phyloP scores from a whole-genome alignment of 805 yeast species.

The Pichia occidentalis region DNA sequence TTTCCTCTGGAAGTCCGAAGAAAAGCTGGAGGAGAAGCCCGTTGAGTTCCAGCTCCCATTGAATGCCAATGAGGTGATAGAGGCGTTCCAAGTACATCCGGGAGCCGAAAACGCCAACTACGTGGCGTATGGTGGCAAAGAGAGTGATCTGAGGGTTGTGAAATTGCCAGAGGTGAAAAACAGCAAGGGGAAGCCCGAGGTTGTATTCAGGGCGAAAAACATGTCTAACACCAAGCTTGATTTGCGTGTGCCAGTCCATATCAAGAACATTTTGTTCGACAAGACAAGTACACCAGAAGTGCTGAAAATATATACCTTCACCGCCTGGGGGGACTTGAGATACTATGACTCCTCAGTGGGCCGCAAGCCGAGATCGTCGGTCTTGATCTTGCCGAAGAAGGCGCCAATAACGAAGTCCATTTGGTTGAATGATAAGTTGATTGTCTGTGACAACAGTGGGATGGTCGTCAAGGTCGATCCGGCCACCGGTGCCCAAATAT shows the following conservation, averaged over 20 bases:
- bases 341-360: conserved; percentile 64
- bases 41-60: conserved; percentile 26
- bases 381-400: conserved; percentile 28
- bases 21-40: conserved; percentile 22
- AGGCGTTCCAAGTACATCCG: conserved; percentile 11
- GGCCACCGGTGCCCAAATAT: conserved; percentile 47
- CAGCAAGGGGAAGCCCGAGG: conserved; percentile 19
- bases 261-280: conserved; percentile 48
- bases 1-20: conserved; percentile 15
- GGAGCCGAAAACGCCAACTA: conserved; percentile 36
- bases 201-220: conserved; percentile 67
- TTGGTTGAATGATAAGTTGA: conserved; percentile 36
- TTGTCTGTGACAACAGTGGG: conserved; percentile 69
- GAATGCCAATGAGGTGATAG: conserved; percentile 29
- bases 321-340: conserved; percentile 72
- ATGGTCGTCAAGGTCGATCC: conserved; percentile 53
- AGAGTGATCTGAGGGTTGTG: conserved; percentile 57
- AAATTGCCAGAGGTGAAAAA: conserved; percentile 22
- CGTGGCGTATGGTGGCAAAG: conserved; percentile 84
- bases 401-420: conserved; percentile 18
- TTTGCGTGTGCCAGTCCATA: conserved; percentile 77
- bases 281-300: conserved; percentile 30
- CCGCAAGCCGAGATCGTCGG: conserved; percentile 56
- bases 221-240: conserved; percentile 77
- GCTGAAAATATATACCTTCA: conserved; percentile 56